These are phyloP conservation scores for Colletotrichum paranaense DNA, from an alignment of 2,329 filamentous ascomycete species.

Conservation along the genomic window DNA sequence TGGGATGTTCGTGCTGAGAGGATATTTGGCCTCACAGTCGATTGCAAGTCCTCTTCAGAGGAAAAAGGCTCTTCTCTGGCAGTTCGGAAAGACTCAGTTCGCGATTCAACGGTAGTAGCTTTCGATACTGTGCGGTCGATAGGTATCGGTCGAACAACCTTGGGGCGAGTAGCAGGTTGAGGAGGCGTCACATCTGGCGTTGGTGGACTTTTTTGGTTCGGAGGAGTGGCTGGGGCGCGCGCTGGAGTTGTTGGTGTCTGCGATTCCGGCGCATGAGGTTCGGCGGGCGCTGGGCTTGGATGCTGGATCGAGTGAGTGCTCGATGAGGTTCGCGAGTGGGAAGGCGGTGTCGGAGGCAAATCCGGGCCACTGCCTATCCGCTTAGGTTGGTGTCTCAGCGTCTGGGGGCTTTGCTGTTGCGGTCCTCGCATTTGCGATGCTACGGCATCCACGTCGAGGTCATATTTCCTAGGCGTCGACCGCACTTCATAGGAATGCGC, in stretches of 20 bases:
- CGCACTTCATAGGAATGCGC: conserved; percentile 31
- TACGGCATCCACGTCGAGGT: conserved; percentile 34
- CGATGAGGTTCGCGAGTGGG: conserved; percentile 69
- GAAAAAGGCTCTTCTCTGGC: conserved; percentile 73
- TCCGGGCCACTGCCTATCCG: conserved; percentile 58
- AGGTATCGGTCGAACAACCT: conserved; percentile 57
- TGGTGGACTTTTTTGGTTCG: conserved; percentile 74
- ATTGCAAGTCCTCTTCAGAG: conserved; percentile 67
- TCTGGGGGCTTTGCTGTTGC: conserved; percentile 51
- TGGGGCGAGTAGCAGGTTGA: conserved; percentile 57
- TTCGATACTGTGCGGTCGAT: conserved; percentile 63
- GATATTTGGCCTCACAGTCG: conserved; percentile 53
- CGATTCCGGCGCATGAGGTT: conserved; percentile 43
- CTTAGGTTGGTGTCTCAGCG: conserved; percentile 54
- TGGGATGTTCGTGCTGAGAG: conserved; percentile 56
- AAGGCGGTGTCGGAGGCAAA: conserved; percentile 72
- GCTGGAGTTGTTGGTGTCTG: conserved; percentile 51
- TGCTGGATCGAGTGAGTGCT: conserved; percentile 57
- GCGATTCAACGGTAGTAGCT: conserved; percentile 68
- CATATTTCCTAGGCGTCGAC: conserved; percentile 35
- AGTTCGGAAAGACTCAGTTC: conserved; percentile 78
- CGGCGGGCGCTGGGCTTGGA: conserved; percentile 53
- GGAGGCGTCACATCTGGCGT: conserved; percentile 83
- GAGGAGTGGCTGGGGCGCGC: conserved; percentile 66
- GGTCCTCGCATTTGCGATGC: conserved; percentile 40